Conservation (phyloP, 2,329 filamentous ascomycete genomes). For the Fusarium sp. region DNA sequence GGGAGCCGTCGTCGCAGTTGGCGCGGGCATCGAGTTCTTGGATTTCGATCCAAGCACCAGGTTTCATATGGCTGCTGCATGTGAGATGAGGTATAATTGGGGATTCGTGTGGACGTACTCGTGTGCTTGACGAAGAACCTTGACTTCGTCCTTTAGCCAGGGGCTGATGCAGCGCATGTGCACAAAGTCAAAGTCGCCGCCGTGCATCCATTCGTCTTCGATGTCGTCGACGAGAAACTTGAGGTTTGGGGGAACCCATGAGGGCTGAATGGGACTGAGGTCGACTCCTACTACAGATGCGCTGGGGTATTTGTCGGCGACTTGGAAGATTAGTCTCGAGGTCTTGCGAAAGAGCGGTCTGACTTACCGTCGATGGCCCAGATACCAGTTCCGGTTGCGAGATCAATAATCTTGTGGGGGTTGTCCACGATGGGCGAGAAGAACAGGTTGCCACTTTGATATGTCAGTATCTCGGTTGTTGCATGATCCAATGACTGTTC, state of each 20-base stretch:
- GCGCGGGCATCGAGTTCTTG: conserved; percentile 52
- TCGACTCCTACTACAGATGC: conserved; percentile 40
- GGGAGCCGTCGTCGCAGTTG: conserved; percentile 53
- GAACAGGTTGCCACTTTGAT: conserved; percentile 36
- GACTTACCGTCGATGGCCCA: conserved; percentile 37
- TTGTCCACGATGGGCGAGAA: conserved; percentile 26
- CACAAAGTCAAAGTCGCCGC: conserved; percentile 33
- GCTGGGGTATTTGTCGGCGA: conserved; percentile 41
- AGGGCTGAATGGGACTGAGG: conserved; percentile 41
- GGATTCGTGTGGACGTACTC: neutral
- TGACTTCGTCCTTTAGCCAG: conserved; percentile 32
- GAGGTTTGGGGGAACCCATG: conserved; percentile 54
- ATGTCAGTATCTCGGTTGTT: neutral
- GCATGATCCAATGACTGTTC: accelerated
- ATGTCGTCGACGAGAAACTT: conserved; percentile 52
- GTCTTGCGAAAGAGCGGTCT: accelerated
- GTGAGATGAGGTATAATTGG: neutral
- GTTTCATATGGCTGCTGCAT: conserved; percentile 17
- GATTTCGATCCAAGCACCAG: conserved; percentile 40
- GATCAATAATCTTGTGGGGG: conserved; percentile 38
- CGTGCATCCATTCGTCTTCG: conserved; percentile 60
- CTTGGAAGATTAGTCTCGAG: neutral
- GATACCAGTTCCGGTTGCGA: conserved; percentile 38
- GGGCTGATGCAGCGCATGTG: conserved; percentile 42
- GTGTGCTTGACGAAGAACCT: conserved; percentile 27